A percentile compares a stretch with the other conserved stretches of the same genome.
phyloP scores from a whole-genome alignment of 1,139 yeast species.

The Saccharomycopsis hybrid region DNA sequence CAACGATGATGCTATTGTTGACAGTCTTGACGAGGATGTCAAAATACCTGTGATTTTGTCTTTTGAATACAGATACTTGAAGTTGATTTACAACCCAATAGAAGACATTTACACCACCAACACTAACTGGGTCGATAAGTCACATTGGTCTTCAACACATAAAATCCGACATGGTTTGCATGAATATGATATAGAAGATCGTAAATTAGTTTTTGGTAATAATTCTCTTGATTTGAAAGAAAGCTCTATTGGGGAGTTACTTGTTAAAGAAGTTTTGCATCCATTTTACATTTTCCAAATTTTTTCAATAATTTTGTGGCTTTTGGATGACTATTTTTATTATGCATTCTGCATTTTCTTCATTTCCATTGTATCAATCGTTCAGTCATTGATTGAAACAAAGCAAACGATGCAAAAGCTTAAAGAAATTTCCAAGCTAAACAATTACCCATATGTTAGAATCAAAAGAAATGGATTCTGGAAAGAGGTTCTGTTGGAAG shows the following conservation, averaged over 20 bases:
- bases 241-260: slow-evolving; percentile 55
- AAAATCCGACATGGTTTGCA: slow-evolving; percentile 66
- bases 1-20: slow-evolving; percentile 17
- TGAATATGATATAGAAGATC: slow-evolving; percentile 59
- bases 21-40: slow-evolving; percentile 7
- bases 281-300: slow-evolving; percentile 94
- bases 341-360: slow-evolving; percentile 89
- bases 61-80: slow-evolving; percentile 77
- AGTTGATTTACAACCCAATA: slow-evolving; percentile 74
- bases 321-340: slow-evolving; percentile 84
- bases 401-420: slow-evolving; percentile 66
- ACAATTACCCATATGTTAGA: slow-evolving; percentile 49
- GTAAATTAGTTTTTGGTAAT: slow-evolving; percentile 67
- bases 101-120: slow-evolving; percentile 83
- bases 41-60: slow-evolving; percentile 58
- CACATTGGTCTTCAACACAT: slow-evolving; percentile 58
- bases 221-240: slow-evolving; percentile 74
- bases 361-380: slow-evolving; percentile 74
- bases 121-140: slow-evolving; percentile 74
- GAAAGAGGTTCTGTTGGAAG: slow-evolving; percentile 75
- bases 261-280: slow-evolving; percentile 84
- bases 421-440: slow-evolving; percentile 51
- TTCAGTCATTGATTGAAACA: slow-evolving; percentile 79
- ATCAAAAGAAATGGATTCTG: slow-evolving; percentile 92
- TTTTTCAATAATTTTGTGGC: slow-evolving; percentile 86